Percentiles rank a stretch among this genome's conserved stretches.
Conservation (phyloP, 208 protist species). For the Trypanosoma grayi region DNA sequence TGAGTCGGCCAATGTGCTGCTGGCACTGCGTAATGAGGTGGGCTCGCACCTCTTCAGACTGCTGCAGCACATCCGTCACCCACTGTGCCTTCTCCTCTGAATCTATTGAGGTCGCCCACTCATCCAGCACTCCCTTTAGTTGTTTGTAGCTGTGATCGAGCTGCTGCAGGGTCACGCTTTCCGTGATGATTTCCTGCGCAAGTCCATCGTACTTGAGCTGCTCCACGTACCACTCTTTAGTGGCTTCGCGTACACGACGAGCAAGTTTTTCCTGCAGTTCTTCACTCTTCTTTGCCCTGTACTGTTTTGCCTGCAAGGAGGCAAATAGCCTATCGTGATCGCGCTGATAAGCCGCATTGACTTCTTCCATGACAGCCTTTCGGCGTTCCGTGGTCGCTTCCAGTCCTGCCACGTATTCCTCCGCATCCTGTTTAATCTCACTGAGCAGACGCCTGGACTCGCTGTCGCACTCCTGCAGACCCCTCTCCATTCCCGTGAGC, state of each 20-base stretch:
- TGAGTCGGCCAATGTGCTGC: constrained; percentile 35
- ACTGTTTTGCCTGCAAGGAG: constrained; percentile 36
- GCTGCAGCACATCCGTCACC: constrained; percentile 24
- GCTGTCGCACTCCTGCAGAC: constrained; percentile 27
- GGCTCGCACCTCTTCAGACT: constrained; percentile 35
- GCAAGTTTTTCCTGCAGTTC: constrained; percentile 62
- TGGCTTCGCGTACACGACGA: constrained; percentile 67
- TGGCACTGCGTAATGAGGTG: constrained; percentile 40
- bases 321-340: constrained; percentile 25
- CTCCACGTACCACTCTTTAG: constrained; percentile 73
- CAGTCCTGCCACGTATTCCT: constrained; percentile 21
- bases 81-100: constrained; percentile 27
- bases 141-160: constrained; percentile 57
- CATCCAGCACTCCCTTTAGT: constrained; percentile 35
- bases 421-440: constrained; percentile 35
- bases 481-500: constrained; percentile 20
- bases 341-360: constrained; percentile 11
- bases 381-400: not conserved
- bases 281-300: constrained; percentile 39
- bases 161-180: constrained; percentile 51
- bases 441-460: constrained; percentile 23
- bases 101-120: constrained; percentile 22
- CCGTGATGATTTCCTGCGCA: constrained; percentile 52
- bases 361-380: constrained; percentile 13
- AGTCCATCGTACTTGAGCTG: constrained; percentile 66